Percentiles rank a stretch among this genome's conserved stretches.
These are phyloP conservation scores for Penicillium roqueforti DNA, from an alignment of 495 filamentous ascomycete species.

Conservation along the genomic window DNA sequence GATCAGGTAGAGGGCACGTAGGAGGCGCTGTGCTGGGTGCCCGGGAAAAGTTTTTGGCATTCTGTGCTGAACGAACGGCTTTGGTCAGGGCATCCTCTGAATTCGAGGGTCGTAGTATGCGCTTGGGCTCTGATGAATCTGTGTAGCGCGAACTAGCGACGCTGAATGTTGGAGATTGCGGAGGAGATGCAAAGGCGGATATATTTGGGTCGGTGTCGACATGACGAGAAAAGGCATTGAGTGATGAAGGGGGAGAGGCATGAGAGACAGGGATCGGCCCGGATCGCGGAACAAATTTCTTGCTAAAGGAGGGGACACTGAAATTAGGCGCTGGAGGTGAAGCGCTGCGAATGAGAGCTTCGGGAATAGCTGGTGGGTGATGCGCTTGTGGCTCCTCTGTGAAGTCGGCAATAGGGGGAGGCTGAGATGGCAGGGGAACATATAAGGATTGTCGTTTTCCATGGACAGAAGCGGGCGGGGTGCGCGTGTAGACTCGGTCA, in stretches of 20 bases:
- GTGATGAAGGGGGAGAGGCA: conserved; percentile 15
- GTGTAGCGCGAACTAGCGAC: conserved; percentile 22
- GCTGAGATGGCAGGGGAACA: conserved; percentile 9
- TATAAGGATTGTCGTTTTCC: conserved; percentile 28
- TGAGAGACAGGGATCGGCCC: conserved; percentile 17
- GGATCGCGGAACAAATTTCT: conserved; percentile 32
- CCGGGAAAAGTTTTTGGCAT: conserved; percentile 23
- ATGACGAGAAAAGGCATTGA: conserved; percentile 14
- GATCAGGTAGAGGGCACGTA: conserved; percentile 9
- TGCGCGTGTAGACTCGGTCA: conserved; percentile 16
- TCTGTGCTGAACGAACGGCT: conserved; percentile 15
- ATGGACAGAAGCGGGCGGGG: conserved; percentile 24
- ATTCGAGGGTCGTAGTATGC: conserved; percentile 29
- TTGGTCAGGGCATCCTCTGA: conserved; percentile 35
- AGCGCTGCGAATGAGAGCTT: conserved; percentile 28
- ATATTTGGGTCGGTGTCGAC: conserved; percentile 19
- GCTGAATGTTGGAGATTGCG: conserved; percentile 38
- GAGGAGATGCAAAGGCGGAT: conserved; percentile 34
- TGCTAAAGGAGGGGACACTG: conserved; percentile 50
- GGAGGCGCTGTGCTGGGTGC: conserved; percentile 14
- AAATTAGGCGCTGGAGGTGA: conserved; percentile 48
- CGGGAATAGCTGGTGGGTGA: conserved; percentile 28
- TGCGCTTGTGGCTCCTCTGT: conserved; percentile 19
- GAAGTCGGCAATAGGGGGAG: conserved; percentile 7
- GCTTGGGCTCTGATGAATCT: conserved; percentile 22